phyloP scores from a whole-genome alignment of 805 yeast genomes.

The Sugiyamaella smithiae region DNA sequence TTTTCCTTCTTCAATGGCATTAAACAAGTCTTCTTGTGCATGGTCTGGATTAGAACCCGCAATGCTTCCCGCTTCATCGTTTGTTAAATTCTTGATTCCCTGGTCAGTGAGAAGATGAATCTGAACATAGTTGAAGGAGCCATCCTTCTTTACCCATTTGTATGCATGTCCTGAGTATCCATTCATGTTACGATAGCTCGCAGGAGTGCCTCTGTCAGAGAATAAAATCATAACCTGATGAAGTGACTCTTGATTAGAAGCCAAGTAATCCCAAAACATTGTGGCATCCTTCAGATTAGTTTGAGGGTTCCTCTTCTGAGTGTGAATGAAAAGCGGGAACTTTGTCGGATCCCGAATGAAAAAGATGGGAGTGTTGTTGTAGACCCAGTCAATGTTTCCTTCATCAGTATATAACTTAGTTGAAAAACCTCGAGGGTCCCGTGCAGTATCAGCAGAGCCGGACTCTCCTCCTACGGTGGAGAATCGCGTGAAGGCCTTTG shows the following conservation, averaged over 20 bases:
- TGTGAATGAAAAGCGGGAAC: constrained; percentile 63
- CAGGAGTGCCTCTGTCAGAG: constrained; percentile 60
- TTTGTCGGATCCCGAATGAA: constrained; percentile 62
- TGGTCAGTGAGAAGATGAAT: constrained; percentile 51
- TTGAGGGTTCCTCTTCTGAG: constrained; percentile 67
- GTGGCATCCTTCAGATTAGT: constrained; percentile 56
- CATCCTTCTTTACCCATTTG: constrained; percentile 53
- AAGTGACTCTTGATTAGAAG: constrained; percentile 52
- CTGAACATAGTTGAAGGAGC: constrained; percentile 53
- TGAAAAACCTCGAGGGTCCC: constrained; percentile 70
- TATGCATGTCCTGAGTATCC: constrained; percentile 67
- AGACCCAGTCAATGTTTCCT: constrained; percentile 69
- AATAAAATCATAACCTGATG: constrained; percentile 58
- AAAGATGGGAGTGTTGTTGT: constrained; percentile 68
- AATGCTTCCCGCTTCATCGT: constrained; percentile 46
- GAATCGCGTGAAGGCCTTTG: constrained; percentile 58
- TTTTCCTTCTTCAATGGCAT: constrained; percentile 47
- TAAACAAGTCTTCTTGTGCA: constrained; percentile 43
- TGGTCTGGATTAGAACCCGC: constrained; percentile 54
- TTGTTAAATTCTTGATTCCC: constrained; percentile 46
- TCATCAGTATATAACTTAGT: constrained; percentile 64
- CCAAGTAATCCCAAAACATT: constrained; percentile 55
- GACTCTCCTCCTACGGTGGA: constrained; percentile 69
- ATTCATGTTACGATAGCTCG: constrained; percentile 52
- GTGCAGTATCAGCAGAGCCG: constrained; percentile 64